Conservation (phyloP, 768 basidiomycete genomes). For the Rhizopogon vulgaris region DNA sequence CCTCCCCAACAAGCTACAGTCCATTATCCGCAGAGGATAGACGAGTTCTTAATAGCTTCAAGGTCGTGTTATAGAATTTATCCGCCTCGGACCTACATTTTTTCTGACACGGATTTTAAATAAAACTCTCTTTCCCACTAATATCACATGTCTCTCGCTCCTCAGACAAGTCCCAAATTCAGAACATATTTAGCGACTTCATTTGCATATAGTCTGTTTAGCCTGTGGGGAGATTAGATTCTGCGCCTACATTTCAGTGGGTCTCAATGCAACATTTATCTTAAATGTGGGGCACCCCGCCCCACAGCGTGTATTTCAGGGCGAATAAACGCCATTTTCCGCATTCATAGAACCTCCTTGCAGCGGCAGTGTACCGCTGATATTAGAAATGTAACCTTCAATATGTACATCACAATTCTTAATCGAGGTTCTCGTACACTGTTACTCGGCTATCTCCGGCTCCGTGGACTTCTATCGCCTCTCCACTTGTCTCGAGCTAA, state of each 20-base stretch:
- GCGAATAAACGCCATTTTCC: background rate
- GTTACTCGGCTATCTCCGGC: conserved; percentile 1
- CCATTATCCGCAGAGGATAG: conserved; percentile 51
- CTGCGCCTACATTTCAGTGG: background rate
- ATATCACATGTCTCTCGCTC: background rate
- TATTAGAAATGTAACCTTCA: background rate
- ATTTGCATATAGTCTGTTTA: too few relatives aligned
- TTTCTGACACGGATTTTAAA: background rate
- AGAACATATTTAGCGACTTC: background rate
- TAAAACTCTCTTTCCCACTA: background rate
- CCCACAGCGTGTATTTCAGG: background rate
- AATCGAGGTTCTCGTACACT: background rate
- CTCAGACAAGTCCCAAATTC: background rate
- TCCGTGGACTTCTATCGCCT: background rate
- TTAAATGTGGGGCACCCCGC: background rate
- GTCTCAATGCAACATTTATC: background rate
- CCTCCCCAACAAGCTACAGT: conserved; percentile 26
- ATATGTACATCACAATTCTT: background rate
- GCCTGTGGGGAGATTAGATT: too few relatives aligned
- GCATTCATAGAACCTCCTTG: background rate
- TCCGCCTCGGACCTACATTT: background rate
- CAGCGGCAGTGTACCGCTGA: too few relatives aligned
- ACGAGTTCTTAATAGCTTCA: conserved; percentile 50
- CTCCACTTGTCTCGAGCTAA: background rate
- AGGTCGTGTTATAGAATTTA: conserved; percentile 38